Percentiles rank a stretch among this genome's conserved stretches.
Evolutionary conservation across 306 rosid species (phyloP).

Genomic region (Clitoria ternatea): DNA sequence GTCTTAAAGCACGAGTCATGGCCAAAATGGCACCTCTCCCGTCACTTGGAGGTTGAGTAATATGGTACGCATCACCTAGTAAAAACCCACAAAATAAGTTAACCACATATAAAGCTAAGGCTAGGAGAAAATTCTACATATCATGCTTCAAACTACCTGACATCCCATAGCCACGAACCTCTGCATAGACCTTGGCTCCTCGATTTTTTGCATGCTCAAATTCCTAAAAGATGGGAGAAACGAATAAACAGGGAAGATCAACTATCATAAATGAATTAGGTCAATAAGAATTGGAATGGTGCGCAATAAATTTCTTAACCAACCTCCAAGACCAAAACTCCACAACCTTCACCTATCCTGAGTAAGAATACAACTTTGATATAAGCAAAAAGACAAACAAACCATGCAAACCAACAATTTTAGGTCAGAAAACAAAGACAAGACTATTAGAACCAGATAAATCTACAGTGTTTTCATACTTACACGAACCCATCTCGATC

Average conservation of each 20-base stretch:
- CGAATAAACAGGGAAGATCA: conserved; percentile 13
- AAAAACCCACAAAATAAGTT: conserved; percentile 25
- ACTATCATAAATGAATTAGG: conserved; percentile 10
- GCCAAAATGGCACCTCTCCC: conserved; percentile 97
- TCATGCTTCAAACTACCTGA: conserved; percentile 53
- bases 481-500: conserved; percentile 97
- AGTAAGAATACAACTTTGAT: conserved; percentile 26
- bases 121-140: conserved; percentile 11
- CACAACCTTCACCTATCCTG: conserved; percentile 95
- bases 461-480: conserved; percentile 24
- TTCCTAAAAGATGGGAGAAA: conserved; percentile 51
- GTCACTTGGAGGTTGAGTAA: conserved; percentile 82
- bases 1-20: conserved; percentile 78
- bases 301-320: conserved; percentile 28
- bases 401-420: conserved; percentile 1
- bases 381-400: conserved; percentile 26
- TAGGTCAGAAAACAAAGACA: background rate
- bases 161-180: conserved; percentile 94
- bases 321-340: conserved; percentile 88
- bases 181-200: conserved; percentile 87
- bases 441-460: conserved; percentile 18
- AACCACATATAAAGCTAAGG: conserved; percentile 6
- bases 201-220: conserved; percentile 79
- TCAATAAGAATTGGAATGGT: background rate
- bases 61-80: conserved; percentile 89